Conservation (phyloP, 306 rosid species). For the Sphenostylis stenocarpa region DNA sequence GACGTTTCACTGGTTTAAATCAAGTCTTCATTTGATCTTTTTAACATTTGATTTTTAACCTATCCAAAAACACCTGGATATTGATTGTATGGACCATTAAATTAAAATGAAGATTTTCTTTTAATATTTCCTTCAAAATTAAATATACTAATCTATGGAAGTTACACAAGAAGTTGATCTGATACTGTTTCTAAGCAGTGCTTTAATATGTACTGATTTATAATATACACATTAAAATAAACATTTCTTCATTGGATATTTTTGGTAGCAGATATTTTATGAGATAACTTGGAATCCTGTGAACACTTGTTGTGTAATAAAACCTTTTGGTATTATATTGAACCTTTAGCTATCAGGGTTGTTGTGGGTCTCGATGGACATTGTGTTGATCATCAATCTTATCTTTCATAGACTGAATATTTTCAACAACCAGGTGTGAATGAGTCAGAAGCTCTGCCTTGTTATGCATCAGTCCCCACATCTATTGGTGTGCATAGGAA, state of each 20-base stretch:
- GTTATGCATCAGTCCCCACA: slow-evolving; percentile 44
- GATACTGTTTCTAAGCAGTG: not conserved
- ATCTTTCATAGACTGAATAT: slow-evolving; percentile 48
- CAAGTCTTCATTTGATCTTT: not conserved
- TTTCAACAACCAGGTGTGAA: slow-evolving; percentile 50
- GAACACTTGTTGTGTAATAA: not conserved
- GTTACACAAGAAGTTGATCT: slow-evolving; percentile 1
- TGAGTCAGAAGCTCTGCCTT: slow-evolving; percentile 55
- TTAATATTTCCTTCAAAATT: not conserved
- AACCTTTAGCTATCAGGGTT: slow-evolving; percentile 39
- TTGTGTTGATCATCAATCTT: slow-evolving; percentile 50
- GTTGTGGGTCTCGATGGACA: slow-evolving; percentile 42
- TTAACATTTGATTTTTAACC: not conserved
- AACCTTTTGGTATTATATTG: slow-evolving; percentile 17
- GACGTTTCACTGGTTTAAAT: not conserved
- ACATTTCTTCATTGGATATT: not conserved
- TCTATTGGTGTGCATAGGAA: slow-evolving; percentile 43
- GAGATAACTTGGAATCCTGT: not conserved
- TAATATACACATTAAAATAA: not conserved
- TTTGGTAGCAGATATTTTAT: slow-evolving; percentile 7
- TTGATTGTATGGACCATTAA: not conserved
- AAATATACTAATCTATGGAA: not conserved
- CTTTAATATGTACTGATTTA: not conserved
- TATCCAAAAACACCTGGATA: not conserved
- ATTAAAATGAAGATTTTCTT: slow-evolving; percentile 1